Base-by-base conservation (phyloP, 768 basidiomycete species). In the Rossbeevera mucosa region DNA sequence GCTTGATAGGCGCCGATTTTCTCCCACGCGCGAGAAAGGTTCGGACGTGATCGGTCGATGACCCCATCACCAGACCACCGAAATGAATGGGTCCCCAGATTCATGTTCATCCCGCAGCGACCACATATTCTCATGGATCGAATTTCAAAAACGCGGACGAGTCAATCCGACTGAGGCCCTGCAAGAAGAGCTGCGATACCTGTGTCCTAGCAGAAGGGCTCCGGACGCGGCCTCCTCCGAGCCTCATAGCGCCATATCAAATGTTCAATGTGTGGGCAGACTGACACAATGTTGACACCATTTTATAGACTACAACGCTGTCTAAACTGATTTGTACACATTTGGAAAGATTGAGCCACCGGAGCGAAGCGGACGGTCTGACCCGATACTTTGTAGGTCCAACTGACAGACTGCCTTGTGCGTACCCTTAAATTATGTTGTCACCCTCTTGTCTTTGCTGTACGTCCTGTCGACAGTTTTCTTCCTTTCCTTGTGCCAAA, bases 351-450 rank as follows among this genome's bases (percentile, higher is more conserved):
- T 48, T 38, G 54, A 29, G 47, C 54, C 54, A 1, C 14, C 29
- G 31, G 40, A 41, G 31, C 46, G 12, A 55, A 42, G 58, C 56
- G 42, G 28, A 21, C 47, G 25, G 29, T 47, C 56, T 30, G 44
- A 60, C 51, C 16, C 42, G 14, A 42, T 40, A 24, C 0, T 51
- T 54, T 57, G 64, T 65, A 48, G 64, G 64, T 66, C 59, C 64
- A 48, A 5, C 30, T 30, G 60, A 43, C 21, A 3, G 21, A 38
- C 44, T 3, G 21, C 46, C 33, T 38, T 38, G 36, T 38, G 11
- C 18, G 18, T 18, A 4, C 36, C 9, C n/a, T 36, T 36, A 0
- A 36, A 36, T 36, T 8, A 8, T n/a, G 33, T 21, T 5, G 50
- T 42, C 41, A 40, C 41, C 47, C 16, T 12, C 38, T 28, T 20